Conservation (phyloP, 164 flowering plant genomes). For the Taxillus chinensis region DNA sequence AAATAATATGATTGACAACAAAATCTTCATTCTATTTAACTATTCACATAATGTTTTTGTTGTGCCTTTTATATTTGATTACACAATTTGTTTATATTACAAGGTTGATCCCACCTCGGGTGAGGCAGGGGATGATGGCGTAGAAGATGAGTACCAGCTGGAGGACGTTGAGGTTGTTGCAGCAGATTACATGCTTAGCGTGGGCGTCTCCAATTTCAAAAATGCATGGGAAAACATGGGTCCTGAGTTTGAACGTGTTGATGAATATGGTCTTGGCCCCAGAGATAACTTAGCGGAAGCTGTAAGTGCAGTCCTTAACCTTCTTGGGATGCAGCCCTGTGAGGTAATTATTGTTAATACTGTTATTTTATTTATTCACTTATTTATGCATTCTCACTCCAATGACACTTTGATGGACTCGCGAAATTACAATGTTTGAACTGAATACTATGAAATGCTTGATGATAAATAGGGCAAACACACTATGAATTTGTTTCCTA, state of each 20-base stretch:
- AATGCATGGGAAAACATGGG: conserved; percentile 98
- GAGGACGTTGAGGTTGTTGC: conserved; percentile 91
- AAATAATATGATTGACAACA: too few species aligned
- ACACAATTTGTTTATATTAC: not conserved
- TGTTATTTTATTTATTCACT: not conserved
- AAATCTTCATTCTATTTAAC: too few species aligned
- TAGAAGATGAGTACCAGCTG: conserved; percentile 93
- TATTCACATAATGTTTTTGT: too few species aligned
- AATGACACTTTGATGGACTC: not conserved
- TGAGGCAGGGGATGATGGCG: conserved; percentile 93
- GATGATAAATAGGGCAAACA: too few species aligned
- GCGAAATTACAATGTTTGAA: not conserved
- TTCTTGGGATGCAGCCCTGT: conserved; percentile 97
- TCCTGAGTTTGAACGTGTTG: conserved; percentile 63
- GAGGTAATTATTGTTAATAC: conserved; percentile 42
- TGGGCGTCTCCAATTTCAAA: conserved; percentile 87
- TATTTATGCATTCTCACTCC: not conserved
- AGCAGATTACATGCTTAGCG: conserved; percentile 84
- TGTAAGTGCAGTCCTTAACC: conserved; percentile 70
- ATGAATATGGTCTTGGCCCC: conserved; percentile 93
- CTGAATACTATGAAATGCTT: too few species aligned
- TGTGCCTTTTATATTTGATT: too few species aligned
- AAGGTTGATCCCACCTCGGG: conserved; percentile 89
- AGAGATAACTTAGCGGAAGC: conserved; percentile 91
- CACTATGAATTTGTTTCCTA: not conserved